A percentile compares a stretch with the other conserved stretches of the same genome.
Evolutionary conservation across 2,329 filamentous ascomycete species (phyloP).

Genomic region (Penicillium sp.): DNA sequence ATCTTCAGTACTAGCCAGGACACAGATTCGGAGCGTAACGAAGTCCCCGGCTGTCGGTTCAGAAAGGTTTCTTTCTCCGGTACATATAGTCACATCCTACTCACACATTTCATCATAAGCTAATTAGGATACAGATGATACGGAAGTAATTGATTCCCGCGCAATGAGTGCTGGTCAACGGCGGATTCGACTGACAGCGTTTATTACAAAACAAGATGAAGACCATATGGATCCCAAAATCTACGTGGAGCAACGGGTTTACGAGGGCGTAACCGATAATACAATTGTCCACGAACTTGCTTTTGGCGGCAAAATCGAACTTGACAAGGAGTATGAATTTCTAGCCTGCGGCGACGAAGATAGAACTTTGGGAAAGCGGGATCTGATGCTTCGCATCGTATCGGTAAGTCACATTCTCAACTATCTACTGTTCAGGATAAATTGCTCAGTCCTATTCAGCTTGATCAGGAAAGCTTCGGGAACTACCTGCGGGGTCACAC

Average conservation of each 20-base stretch:
- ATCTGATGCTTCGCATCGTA: slow-evolving; percentile 12
- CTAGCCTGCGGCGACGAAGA: slow-evolving; percentile 17
- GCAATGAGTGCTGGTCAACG: too few relatives aligned
- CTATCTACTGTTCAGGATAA: neutral
- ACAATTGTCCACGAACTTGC: slow-evolving; percentile 15
- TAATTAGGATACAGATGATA: too few relatives aligned
- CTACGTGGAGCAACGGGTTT: slow-evolving; percentile 17
- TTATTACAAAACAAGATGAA: neutral
- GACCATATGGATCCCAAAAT: slow-evolving; percentile 9
- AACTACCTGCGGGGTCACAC: slow-evolving; percentile 10
- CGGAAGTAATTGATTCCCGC: too few relatives aligned
- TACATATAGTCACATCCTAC: neutral
- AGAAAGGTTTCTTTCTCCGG: slow-evolving; percentile 17
- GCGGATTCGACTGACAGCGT: too few relatives aligned
- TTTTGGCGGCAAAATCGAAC: slow-evolving; percentile 10
- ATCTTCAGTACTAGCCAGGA: slow-evolving; percentile 16
- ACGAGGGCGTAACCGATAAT: slow-evolving; percentile 5
- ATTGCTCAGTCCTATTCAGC: slow-evolving; percentile 8
- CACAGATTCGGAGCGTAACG: slow-evolving; percentile 11
- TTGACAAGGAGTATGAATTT: slow-evolving; percentile 16
- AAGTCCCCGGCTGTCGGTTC: slow-evolving; percentile 13
- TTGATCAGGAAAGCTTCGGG: slow-evolving; percentile 11
- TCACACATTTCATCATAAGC: too few relatives aligned
- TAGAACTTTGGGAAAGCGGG: slow-evolving; percentile 11
- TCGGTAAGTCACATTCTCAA: slow-evolving; percentile 12